phyloP scores from a whole-genome alignment of 2,329 filamentous ascomycete species.

The Plectosphaerella cucumerina region DNA sequence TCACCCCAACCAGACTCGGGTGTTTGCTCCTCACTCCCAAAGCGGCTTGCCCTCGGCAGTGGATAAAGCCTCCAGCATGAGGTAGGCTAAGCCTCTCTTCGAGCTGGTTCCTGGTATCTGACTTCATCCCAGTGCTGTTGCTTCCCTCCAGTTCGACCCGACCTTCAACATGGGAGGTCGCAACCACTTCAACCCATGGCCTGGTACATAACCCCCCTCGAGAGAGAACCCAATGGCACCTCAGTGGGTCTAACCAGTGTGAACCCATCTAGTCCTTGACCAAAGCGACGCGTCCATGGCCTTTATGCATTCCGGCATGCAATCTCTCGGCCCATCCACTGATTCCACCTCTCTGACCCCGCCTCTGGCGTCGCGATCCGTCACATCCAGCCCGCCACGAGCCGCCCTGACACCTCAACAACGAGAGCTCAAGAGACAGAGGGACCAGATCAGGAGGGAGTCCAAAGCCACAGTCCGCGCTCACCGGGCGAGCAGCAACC shows the following conservation, averaged over 20 bases:
- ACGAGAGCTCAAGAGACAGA: constrained; percentile 57
- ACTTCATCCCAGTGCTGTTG: constrained; percentile 35
- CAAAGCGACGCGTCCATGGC: constrained; percentile 12
- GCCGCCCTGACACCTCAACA: constrained; percentile 53
- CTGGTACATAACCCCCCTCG: constrained; percentile 28
- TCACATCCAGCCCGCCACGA: constrained; percentile 55
- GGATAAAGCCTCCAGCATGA: too few species aligned
- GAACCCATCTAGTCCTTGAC: constrained; percentile 22
- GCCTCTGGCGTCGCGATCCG: constrained; percentile 44
- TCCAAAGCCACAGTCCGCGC: constrained; percentile 49
- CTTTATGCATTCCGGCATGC: constrained; percentile 40
- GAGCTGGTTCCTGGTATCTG: not conserved
- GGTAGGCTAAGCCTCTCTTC: too few species aligned
- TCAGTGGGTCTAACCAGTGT: not conserved
- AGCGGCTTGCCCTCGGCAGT: too few species aligned
- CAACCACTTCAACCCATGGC: constrained; percentile 44
- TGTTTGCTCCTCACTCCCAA: too few species aligned
- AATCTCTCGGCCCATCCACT: constrained; percentile 40
- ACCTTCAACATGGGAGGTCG: constrained; percentile 47
- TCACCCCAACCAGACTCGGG: too few species aligned
- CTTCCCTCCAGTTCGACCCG: constrained; percentile 44
- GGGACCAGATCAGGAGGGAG: constrained; percentile 54
- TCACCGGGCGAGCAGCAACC: constrained; percentile 45
- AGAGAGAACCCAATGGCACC: not conserved
- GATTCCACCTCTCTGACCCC: constrained; percentile 46